phyloP scores from a whole-genome alignment of 73 alveolate species.

The Tetrahymena thermophila region DNA sequence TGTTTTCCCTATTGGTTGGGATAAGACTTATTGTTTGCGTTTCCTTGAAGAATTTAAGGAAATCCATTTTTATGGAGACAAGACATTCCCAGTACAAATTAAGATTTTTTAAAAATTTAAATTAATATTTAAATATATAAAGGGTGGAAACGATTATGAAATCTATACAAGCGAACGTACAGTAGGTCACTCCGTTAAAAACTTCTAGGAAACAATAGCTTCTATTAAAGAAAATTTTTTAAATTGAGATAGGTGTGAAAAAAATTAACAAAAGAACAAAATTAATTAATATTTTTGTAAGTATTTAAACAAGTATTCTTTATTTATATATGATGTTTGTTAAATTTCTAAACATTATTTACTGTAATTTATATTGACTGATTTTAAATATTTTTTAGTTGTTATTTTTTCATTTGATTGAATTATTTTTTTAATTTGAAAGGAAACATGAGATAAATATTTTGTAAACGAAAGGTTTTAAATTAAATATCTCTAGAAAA shows the following conservation, averaged over 20 bases:
- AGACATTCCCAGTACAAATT: conserved; percentile 37
- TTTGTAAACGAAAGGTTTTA: too few relatives aligned
- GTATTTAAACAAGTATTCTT: too few relatives aligned
- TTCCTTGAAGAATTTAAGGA: conserved; percentile 76
- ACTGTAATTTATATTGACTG: too few relatives aligned
- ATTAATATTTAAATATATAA: background rate
- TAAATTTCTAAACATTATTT: too few relatives aligned
- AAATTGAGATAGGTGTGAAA: background rate
- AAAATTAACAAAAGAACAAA: too few relatives aligned
- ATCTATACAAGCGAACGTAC: conserved; percentile 75
- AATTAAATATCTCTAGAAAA: too few relatives aligned
- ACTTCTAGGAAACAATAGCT: conserved; percentile 81
- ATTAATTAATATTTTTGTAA: too few relatives aligned
- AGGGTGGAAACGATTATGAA: conserved; percentile 96
- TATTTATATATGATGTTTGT: too few relatives aligned
- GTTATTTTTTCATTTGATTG: too few relatives aligned
- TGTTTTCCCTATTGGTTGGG: conserved; percentile 94
- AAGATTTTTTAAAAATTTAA: background rate
- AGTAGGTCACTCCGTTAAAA: conserved; percentile 72
- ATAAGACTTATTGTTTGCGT: conserved; percentile 83
- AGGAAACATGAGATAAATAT: too few relatives aligned
- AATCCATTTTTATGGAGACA: conserved; percentile 93
- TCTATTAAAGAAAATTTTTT: conserved; percentile 49
- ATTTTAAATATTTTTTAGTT: too few relatives aligned
- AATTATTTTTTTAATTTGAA: too few relatives aligned